phyloP scores from a whole-genome alignment of 345 rosid genomes.

The Aquilaria sinensis region DNA sequence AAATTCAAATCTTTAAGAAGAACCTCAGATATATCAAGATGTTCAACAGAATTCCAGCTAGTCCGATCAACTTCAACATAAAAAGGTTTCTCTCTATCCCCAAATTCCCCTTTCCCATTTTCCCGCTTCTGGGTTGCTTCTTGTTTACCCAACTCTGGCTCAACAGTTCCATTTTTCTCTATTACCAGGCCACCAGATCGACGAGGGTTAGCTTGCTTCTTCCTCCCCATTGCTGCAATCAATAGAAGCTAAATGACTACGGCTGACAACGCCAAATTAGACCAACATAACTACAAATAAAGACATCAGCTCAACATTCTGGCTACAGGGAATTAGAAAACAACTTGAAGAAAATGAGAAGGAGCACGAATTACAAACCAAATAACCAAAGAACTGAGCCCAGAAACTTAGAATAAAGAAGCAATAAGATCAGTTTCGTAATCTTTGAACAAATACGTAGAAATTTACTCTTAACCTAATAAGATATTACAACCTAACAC shows the following conservation, averaged over 20 bases:
- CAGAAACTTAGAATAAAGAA: too few species aligned
- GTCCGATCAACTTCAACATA: conserved; percentile 44
- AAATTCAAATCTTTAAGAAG: conserved; percentile 47
- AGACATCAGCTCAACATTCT: too few species aligned
- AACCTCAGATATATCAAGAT: conserved; percentile 77
- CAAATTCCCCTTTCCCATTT: conserved; percentile 16
- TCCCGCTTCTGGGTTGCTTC: conserved; percentile 14
- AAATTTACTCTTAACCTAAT: too few species aligned
- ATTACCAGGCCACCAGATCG: conserved; percentile 49
- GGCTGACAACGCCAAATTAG: too few species aligned
- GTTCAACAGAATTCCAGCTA: conserved; percentile 43
- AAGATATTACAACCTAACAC: too few species aligned
- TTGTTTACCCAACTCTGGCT: conserved; percentile 21
- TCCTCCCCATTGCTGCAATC: conserved; percentile 67
- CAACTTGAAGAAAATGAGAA: too few species aligned
- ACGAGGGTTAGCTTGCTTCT: conserved; percentile 74
- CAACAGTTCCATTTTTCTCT: conserved; percentile 20
- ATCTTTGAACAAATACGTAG: too few species aligned
- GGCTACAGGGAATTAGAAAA: too few species aligned
- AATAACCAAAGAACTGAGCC: too few species aligned
- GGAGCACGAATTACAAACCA: too few species aligned
- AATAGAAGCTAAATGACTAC: conserved; percentile 8
- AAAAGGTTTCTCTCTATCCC: conserved; percentile 36
- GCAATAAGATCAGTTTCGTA: too few species aligned
- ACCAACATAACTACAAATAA: too few species aligned